Percentiles rank a stretch among this genome's conserved stretches.
Conservation (phyloP, 371 early-diverging fungal genomes). For the Choanephora cucurbitarum region DNA sequence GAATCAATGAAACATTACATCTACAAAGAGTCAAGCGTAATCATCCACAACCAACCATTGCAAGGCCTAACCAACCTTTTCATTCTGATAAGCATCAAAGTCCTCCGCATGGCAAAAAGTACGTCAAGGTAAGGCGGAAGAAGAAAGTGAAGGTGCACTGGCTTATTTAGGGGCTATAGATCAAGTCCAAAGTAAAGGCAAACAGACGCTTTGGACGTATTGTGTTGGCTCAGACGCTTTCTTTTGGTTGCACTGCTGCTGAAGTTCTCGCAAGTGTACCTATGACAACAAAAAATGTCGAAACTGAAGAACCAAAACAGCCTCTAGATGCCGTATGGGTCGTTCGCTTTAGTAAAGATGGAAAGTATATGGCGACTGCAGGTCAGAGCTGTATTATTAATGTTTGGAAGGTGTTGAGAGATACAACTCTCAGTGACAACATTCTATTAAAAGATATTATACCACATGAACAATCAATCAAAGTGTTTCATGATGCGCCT, state of each 20-base stretch:
- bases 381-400: conserved; percentile 75
- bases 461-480: conserved; percentile 28
- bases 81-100: conserved; percentile 5
- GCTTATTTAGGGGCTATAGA: conserved; percentile 14
- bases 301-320: conserved; percentile 7
- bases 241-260: conserved; percentile 12
- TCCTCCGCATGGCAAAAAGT: conserved; percentile 31
- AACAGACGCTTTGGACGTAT: conserved; percentile 32
- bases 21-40: conserved; percentile 10
- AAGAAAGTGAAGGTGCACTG: no score
- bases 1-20: background rate
- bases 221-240: conserved; percentile 39
- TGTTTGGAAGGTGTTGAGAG: conserved; percentile 66
- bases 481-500: conserved; percentile 69
- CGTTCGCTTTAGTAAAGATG: conserved; percentile 76
- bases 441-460: conserved; percentile 25
- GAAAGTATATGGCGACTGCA: conserved; percentile 77
- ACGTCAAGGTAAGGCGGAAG: conserved; percentile 42
- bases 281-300: background rate
- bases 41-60: conserved; percentile 9
- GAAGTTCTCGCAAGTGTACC: conserved; percentile 7
- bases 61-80: background rate
- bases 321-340: conserved; percentile 47
- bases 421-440: conserved; percentile 27
- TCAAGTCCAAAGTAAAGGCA: conserved; percentile 35